Base-by-base conservation (phyloP, 2,329 filamentous ascomycete species). In the Ramichloridium luteum region DNA sequence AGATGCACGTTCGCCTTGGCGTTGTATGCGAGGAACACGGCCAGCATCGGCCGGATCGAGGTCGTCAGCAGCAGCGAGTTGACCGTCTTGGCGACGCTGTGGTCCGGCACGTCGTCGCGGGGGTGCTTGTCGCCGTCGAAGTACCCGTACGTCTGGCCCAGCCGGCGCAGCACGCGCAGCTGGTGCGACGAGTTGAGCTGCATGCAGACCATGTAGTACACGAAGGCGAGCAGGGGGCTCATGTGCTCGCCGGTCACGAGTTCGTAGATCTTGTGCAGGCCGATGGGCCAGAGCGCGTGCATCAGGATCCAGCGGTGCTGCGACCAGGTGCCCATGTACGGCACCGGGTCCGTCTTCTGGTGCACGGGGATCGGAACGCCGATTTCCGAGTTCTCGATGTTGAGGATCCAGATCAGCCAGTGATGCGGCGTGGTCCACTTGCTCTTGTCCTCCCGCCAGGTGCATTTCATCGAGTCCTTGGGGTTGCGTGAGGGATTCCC, bases 121-220 rank as follows among this genome's bases (percentile, higher is more conserved):
- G 48, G 54, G 36, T 62, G 60, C 22, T 56, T 53, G 34, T 64
- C 60, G 4, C 60, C 60, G 32, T 64, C 60, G 0, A 64, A 47
- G 30, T 58, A 63, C 4, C 60, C 60, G 13, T 52, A 46, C 0
- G 30, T 40, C 29, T 61, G 57, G 2, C 55, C 59, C 2, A 62
- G 35, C 4, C 49, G 48, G 6, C 59, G 57, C 6, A 63, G 48
- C 3, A 49, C 43, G 12, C 55, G 51, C 4, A 61, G 37, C 35
- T 62, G 48, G 20, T 54, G 56, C 22, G 62, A 55, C 11, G 53
- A 52, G 27, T 55, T 58, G 8, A 48, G 13, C 30, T 60, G 61
- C 42, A 63, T 60, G n/a, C 51, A 43, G 1, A 46, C 14, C 12
- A 46, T 53, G 39, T 63, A 63, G 18, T 60, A 50, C 9, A 53